Conservation (phyloP, 2,329 filamentous ascomycete species). For the Colletotrichum sp. region DNA sequence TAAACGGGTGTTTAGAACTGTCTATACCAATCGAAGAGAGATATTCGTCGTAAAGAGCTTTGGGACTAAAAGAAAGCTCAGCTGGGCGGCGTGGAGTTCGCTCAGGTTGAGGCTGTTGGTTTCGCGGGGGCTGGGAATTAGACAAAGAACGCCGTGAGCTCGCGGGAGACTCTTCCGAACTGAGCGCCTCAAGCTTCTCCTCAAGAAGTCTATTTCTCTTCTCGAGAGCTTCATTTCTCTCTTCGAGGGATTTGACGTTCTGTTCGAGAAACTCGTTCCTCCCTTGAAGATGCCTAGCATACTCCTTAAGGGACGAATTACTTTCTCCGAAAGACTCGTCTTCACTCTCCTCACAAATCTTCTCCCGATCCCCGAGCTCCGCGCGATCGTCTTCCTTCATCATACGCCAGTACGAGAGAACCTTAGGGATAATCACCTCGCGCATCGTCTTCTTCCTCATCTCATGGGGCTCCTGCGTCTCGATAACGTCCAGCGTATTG, state of each 20-base stretch:
- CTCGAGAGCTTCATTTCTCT: background rate
- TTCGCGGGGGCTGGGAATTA: background rate
- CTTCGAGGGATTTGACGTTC: background rate
- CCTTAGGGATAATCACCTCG: background rate
- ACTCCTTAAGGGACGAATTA: background rate
- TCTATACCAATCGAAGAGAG: background rate
- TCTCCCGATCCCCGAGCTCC: background rate
- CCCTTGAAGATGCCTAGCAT: background rate
- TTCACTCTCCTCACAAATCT: background rate
- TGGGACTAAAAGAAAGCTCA: background rate
- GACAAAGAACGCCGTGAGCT: background rate
- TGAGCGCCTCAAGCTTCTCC: background rate
- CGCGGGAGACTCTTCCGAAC: background rate
- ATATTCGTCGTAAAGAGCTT: background rate
- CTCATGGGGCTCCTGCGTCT: background rate
- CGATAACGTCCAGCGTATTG: rapidly evolving
- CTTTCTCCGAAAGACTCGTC: background rate
- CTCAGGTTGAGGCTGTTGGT: background rate
- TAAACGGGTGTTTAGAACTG: background rate
- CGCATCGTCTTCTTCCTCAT: background rate
- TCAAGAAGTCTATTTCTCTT: background rate
- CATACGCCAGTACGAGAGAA: background rate
- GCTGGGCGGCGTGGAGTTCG: no score
- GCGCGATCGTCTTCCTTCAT: rapidly evolving
- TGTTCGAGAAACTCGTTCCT: background rate